phyloP scores from a whole-genome alignment of 176 grass and related monocot genomes.

The Dendrocalamus sinicus region DNA sequence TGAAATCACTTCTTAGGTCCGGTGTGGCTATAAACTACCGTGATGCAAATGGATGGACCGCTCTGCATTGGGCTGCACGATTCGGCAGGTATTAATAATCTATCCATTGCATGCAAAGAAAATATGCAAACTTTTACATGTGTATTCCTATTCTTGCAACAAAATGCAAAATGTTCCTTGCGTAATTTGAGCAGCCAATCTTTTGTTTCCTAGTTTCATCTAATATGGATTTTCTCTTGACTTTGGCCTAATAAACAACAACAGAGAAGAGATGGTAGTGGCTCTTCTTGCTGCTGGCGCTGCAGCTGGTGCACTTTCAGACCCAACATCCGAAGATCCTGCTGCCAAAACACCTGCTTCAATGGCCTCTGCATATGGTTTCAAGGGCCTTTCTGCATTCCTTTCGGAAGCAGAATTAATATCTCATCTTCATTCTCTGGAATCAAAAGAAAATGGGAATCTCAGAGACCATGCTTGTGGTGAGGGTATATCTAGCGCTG shows the following conservation, averaged over 20 bases:
- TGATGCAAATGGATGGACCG: slow-evolving; percentile 89
- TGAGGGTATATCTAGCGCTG: slow-evolving; percentile 28
- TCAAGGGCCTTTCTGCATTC: slow-evolving; percentile 88
- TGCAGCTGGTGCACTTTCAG: slow-evolving; percentile 67
- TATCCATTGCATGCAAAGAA: neutral
- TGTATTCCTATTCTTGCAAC: slow-evolving; percentile 10
- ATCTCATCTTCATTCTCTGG: slow-evolving; percentile 63
- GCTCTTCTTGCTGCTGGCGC: slow-evolving; percentile 76
- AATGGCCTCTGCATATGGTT: slow-evolving; percentile 64
- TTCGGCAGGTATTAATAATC: slow-evolving; percentile 74
- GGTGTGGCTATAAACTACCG: slow-evolving; percentile 83
- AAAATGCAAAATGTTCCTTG: slow-evolving; percentile 1
- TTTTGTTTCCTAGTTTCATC: slow-evolving; percentile 16
- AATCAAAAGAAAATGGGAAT: slow-evolving; percentile 54
- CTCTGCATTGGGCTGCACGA: slow-evolving; percentile 90
- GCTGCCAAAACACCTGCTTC: slow-evolving; percentile 71
- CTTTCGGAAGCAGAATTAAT: slow-evolving; percentile 84
- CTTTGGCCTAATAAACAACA: slow-evolving; percentile 12
- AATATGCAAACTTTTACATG: neutral
- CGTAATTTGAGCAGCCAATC: slow-evolving; percentile 6
- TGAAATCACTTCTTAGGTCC: slow-evolving; percentile 68
- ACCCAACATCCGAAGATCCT: slow-evolving; percentile 72
- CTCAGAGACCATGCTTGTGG: slow-evolving; percentile 3
- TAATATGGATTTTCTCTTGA: slow-evolving; percentile 28
- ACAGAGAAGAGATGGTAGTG: slow-evolving; percentile 73